Evolutionary conservation across 2,329 filamentous ascomycete species (phyloP).

Genomic region (Aureobasidium namibiae): DNA sequence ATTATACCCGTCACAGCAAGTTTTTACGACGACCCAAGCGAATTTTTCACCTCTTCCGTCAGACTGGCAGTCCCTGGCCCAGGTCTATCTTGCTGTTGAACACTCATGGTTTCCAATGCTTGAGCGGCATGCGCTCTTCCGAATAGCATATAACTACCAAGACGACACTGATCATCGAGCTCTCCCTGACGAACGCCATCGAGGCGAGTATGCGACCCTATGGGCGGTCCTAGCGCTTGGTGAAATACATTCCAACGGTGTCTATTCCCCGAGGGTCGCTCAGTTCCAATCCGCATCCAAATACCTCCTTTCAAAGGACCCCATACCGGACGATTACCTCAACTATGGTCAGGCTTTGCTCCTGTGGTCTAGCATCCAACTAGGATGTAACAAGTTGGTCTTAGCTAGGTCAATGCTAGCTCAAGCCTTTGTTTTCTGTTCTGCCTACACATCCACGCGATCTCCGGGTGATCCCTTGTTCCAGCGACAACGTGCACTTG

Average conservation of each 20-base stretch:
- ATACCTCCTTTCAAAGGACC: neutral
- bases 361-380: neutral
- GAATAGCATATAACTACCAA: constrained; percentile 47
- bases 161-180: constrained; percentile 15
- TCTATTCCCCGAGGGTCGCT: neutral
- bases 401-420: neutral
- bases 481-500: neutral
- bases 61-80: constrained; percentile 54
- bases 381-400: neutral
- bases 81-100: constrained; percentile 67
- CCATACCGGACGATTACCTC: neutral
- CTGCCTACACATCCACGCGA: too few species aligned
- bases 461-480: too few species aligned
- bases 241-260: neutral
- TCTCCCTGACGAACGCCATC: neutral
- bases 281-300: neutral
- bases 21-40: neutral
- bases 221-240: neutral
- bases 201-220: neutral
- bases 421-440: neutral
- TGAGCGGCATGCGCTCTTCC: constrained; percentile 56
- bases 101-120: constrained; percentile 70
- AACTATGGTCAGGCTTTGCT: neutral
- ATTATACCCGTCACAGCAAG: constrained; percentile 9
- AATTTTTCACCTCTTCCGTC: constrained; percentile 33